Evolutionary conservation across 2,329 filamentous ascomycete species (phyloP).

Genomic region (Cercospora citrullina): DNA sequence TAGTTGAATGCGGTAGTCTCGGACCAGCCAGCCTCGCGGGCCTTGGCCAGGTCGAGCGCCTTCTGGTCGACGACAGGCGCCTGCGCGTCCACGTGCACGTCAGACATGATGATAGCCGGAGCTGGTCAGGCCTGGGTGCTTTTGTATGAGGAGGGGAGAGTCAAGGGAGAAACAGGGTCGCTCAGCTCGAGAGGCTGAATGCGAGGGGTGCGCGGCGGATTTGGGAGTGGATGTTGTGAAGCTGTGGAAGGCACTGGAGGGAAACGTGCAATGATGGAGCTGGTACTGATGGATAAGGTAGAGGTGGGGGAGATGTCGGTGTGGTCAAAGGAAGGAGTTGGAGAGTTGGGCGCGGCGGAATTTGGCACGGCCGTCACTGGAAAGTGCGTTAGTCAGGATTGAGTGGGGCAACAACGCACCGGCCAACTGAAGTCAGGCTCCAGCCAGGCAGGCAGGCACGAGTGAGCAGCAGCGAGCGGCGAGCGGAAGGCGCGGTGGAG

Average conservation of each 20-base stretch:
- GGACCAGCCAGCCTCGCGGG: slow-evolving; percentile 34
- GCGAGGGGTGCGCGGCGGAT: neutral
- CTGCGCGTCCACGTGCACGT: neutral
- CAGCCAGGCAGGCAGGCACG: slow-evolving; percentile 1
- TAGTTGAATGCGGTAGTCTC: slow-evolving; percentile 34
- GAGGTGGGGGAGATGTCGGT: neutral
- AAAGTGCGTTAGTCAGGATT: neutral
- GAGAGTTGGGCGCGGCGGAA: neutral
- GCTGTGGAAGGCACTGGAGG: neutral
- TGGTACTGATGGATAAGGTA: neutral
- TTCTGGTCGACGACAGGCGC: slow-evolving; percentile 5
- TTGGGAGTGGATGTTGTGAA: neutral
- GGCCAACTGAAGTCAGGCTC: neutral
- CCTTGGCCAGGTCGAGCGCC: slow-evolving; percentile 7
- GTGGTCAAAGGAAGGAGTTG: neutral
- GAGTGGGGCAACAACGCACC: neutral
- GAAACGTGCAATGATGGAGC: neutral
- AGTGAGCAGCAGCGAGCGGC: slow-evolving; percentile 4
- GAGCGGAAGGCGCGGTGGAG: neutral
- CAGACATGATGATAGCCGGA: neutral
- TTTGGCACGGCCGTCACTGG: neutral
- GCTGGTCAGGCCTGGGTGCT: neutral
- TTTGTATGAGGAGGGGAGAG: neutral
- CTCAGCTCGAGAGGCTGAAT: neutral
- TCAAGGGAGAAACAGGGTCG: neutral